Evolutionary conservation across 2,329 filamentous ascomycete genomes (phyloP).

Genomic region (Aspergillus unguis): DNA sequence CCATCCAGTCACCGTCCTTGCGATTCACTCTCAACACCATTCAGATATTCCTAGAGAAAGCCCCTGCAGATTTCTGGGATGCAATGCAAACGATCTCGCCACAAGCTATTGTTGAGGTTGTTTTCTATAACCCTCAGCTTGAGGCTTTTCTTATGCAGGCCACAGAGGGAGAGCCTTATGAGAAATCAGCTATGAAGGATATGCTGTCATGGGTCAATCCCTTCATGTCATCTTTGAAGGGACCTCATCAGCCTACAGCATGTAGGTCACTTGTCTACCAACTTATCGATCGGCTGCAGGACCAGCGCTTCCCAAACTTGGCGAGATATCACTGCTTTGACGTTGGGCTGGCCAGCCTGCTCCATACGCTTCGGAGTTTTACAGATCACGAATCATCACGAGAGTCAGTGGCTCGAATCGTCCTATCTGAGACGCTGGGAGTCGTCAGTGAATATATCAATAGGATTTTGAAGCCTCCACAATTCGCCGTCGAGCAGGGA

Average conservation of each 20-base stretch:
- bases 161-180: slow-evolving; percentile 50
- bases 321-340: slow-evolving; percentile 47
- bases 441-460: slow-evolving; percentile 50
- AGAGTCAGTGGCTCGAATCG: slow-evolving; percentile 46
- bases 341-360: slow-evolving; percentile 44
- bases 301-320: slow-evolving; percentile 38
- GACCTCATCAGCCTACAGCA: slow-evolving; percentile 72
- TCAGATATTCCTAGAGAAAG: slow-evolving; percentile 67
- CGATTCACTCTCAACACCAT: slow-evolving; percentile 68
- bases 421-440: slow-evolving; percentile 48
- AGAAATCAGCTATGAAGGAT: slow-evolving; percentile 56
- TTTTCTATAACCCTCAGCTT: slow-evolving; percentile 71
- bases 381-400: slow-evolving; percentile 45
- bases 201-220: slow-evolving; percentile 75
- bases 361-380: slow-evolving; percentile 47
- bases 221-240: slow-evolving; percentile 73
- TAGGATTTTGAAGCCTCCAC: slow-evolving; percentile 57
- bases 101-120: slow-evolving; percentile 75
- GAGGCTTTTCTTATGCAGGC: slow-evolving; percentile 53
- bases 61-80: slow-evolving; percentile 80
- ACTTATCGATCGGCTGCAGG: slow-evolving; percentile 61
- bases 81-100: slow-evolving; percentile 78
- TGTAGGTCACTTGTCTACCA: slow-evolving; percentile 75
- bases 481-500: slow-evolving; percentile 46
- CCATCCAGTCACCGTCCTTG: slow-evolving; percentile 60